Conservation (phyloP, 257 asterid genomes). For the Solanum boliviense region DNA sequence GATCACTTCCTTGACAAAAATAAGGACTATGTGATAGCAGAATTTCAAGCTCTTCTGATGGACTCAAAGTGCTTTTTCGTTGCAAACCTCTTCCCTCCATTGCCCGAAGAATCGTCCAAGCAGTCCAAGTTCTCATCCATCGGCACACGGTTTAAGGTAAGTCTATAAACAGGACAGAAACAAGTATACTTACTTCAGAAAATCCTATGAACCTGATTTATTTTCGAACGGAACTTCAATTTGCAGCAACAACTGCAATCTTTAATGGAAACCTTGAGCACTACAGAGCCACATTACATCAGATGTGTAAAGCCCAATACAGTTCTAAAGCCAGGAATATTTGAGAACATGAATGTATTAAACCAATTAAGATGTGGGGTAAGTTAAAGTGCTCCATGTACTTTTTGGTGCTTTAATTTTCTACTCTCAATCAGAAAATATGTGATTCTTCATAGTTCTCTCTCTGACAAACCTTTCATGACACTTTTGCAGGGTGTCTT, state of each 20-base stretch:
- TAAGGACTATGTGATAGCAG: conserved; percentile 91
- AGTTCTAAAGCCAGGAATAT: conserved; percentile 85
- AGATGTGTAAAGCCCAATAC: conserved; percentile 94
- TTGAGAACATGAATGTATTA: conserved; percentile 79
- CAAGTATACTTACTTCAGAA: neutral
- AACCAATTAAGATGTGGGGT: conserved; percentile 94
- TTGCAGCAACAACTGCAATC: conserved; percentile 92
- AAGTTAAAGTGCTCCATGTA: conserved; percentile 22
- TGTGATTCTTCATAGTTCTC: neutral
- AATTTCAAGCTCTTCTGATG: conserved; percentile 78
- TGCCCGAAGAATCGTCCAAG: conserved; percentile 73
- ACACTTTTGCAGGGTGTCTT: conserved; percentile 67
- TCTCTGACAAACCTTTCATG: conserved; percentile 8
- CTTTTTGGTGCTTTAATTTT: neutral
- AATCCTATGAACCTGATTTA: conserved; percentile 6
- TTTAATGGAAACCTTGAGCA: conserved; percentile 79
- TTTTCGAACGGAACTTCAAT: conserved; percentile 5
- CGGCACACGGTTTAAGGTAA: conserved; percentile 89
- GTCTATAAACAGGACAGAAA: neutral
- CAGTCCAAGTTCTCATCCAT: conserved; percentile 94
- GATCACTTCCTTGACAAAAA: conserved; percentile 91
- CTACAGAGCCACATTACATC: conserved; percentile 94
- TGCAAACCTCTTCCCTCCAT: conserved; percentile 65
- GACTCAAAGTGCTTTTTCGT: conserved; percentile 66
- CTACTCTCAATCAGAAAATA: neutral